phyloP scores from a whole-genome alignment of 1,284 basidiomycete species.

The Cutaneotrichosporon daszewskae region DNA sequence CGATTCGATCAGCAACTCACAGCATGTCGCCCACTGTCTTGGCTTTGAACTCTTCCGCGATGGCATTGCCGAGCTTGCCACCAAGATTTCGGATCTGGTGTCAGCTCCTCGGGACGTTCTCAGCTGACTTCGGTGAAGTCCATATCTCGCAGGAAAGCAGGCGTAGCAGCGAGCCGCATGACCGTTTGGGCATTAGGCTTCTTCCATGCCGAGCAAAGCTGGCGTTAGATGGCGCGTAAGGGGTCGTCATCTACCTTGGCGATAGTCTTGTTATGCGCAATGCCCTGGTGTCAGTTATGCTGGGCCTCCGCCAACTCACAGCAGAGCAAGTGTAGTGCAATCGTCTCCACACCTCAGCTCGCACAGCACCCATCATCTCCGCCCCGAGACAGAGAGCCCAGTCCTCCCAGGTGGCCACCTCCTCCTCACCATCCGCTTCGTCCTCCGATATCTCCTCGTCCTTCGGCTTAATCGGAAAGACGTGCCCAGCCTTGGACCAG shows the following conservation, averaged over 20 bases:
- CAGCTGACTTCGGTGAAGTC: slow-evolving; percentile 72
- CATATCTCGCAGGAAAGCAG: slow-evolving; percentile 71
- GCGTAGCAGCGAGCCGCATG: slow-evolving; percentile 72
- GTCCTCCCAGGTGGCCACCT: slow-evolving; percentile 72
- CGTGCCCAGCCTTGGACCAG: slow-evolving; percentile 64
- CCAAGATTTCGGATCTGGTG: slow-evolving; percentile 84
- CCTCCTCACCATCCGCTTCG: slow-evolving; percentile 20
- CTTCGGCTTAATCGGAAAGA: slow-evolving; percentile 58
- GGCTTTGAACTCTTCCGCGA: slow-evolving; percentile 80
- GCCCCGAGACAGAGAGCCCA: slow-evolving; percentile 83
- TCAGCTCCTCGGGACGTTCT: background rate
- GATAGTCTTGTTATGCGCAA: slow-evolving; percentile 88
- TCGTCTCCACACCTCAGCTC: slow-evolving; percentile 62
- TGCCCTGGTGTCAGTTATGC: slow-evolving; percentile 56
- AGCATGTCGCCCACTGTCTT: slow-evolving; percentile 83
- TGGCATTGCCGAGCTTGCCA: slow-evolving; percentile 83
- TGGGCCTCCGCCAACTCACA: slow-evolving; percentile 49
- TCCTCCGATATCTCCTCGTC: slow-evolving; percentile 25
- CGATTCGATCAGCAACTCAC: slow-evolving; percentile 49
- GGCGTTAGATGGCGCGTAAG: background rate
- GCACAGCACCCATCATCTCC: slow-evolving; percentile 73
- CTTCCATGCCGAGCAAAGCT: slow-evolving; percentile 82
- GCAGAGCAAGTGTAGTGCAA: slow-evolving; percentile 94
- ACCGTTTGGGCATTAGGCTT: slow-evolving; percentile 83
- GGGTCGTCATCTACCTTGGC: slow-evolving; percentile 66